Evolutionary conservation across 2,329 filamentous ascomycete species (phyloP).

Genomic region (Aspergillus niger): DNA sequence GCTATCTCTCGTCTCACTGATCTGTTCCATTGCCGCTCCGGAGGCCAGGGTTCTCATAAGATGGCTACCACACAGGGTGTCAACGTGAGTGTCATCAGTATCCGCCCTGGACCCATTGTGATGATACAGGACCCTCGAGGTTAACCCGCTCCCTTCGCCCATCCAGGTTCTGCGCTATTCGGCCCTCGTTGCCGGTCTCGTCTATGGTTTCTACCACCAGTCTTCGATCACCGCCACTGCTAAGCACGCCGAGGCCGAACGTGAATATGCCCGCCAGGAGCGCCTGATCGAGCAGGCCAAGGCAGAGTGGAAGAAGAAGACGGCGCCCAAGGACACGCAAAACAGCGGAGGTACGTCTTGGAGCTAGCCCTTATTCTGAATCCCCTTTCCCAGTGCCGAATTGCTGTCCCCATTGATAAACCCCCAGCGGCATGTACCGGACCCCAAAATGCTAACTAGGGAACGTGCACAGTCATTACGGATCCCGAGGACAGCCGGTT

Average conservation of each 20-base stretch:
- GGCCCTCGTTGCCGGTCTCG: slow-evolving; percentile 83
- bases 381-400: background rate
- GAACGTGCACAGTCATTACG: slow-evolving; percentile 59
- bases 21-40: slow-evolving; percentile 45
- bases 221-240: slow-evolving; percentile 72
- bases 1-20: slow-evolving; percentile 32
- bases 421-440: slow-evolving; percentile 1
- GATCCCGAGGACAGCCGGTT: slow-evolving; percentile 87
- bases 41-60: slow-evolving; percentile 44
- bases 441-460: slow-evolving; percentile 21
- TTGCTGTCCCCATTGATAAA: background rate
- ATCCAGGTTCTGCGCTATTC: slow-evolving; percentile 93
- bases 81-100: slow-evolving; percentile 55
- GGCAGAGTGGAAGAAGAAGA: slow-evolving; percentile 83
- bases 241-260: slow-evolving; percentile 69
- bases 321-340: slow-evolving; percentile 52
- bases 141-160: slow-evolving; percentile 17
- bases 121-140: slow-evolving; percentile 19
- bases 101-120: slow-evolving; percentile 22
- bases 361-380: background rate
- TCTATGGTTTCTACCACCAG: slow-evolving; percentile 97
- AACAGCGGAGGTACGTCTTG: slow-evolving; percentile 40
- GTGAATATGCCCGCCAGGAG: slow-evolving; percentile 88
- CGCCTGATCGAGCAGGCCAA: slow-evolving; percentile 91
- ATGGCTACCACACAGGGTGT: slow-evolving; percentile 69